Conservation (phyloP, 129 eudicot genomes). For the Pittosporum tobira region DNA sequence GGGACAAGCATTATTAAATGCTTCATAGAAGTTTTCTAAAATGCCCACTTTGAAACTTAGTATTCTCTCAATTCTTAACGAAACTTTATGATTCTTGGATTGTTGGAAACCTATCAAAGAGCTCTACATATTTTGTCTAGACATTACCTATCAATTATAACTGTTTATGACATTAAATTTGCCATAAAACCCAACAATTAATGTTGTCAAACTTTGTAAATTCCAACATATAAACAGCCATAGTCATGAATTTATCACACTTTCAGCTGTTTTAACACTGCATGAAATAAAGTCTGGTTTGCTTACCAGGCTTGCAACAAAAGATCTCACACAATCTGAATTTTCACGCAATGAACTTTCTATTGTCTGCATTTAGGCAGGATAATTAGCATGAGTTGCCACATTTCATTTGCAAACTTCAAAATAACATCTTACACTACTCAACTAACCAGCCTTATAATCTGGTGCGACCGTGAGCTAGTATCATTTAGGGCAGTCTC, state of each 20-base stretch:
- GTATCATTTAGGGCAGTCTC: slow-evolving; percentile 91
- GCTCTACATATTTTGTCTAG: too few species aligned
- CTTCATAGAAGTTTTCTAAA: too few species aligned
- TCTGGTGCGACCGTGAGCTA: slow-evolving; percentile 96
- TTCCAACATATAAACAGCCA: slow-evolving; percentile 1
- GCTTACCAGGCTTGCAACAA: slow-evolving; percentile 87
- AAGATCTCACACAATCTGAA: slow-evolving; percentile 84
- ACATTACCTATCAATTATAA: too few species aligned
- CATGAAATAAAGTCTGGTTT: not conserved
- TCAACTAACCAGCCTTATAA: slow-evolving; percentile 78
- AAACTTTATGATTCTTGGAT: too few species aligned
- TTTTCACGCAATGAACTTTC: slow-evolving; percentile 91
- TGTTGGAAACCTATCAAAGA: too few species aligned
- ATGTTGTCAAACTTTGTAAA: too few species aligned
- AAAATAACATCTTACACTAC: slow-evolving; percentile 1
- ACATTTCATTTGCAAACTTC: not conserved
- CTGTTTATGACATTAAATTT: too few species aligned
- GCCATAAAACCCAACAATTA: too few species aligned
- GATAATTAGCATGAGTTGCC: slow-evolving; percentile 1
- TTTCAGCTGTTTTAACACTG: not conserved
- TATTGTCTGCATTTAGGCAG: slow-evolving; percentile 61
- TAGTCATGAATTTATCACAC: not conserved
- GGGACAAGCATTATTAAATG: too few species aligned
- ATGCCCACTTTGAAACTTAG: too few species aligned
- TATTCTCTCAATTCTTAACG: too few species aligned